phyloP scores from a whole-genome alignment of 306 rosid genomes.

The Potentilla sterilis region DNA sequence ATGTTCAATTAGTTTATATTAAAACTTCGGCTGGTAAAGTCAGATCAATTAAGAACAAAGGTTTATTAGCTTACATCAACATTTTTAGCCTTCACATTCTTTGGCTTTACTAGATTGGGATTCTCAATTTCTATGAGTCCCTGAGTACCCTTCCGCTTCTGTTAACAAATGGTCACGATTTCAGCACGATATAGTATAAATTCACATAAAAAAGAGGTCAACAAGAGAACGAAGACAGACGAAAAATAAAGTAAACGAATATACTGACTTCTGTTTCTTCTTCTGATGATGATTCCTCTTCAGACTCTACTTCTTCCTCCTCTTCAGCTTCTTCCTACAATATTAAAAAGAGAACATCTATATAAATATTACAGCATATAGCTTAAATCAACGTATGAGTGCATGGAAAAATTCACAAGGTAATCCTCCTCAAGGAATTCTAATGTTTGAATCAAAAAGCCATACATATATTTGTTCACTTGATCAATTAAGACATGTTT shows the following conservation, averaged over 20 bases:
- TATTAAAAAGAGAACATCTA: conserved; percentile 14
- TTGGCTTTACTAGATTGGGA: conserved; percentile 82
- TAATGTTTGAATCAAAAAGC: background rate
- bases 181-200: conserved; percentile 10
- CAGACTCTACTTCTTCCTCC: conserved; percentile 43
- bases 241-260: background rate
- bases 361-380: background rate
- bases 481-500: background rate
- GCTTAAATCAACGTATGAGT: background rate
- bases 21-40: background rate
- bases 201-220: conserved; percentile 8
- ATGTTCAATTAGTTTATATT: background rate
- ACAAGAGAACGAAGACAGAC: background rate
- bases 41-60: background rate
- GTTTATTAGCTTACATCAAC: conserved; percentile 61
- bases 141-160: conserved; percentile 84
- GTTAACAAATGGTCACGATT: conserved; percentile 26
- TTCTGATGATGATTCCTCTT: conserved; percentile 42
- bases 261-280: conserved; percentile 50
- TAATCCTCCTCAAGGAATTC: background rate
- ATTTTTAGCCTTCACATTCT: conserved; percentile 74
- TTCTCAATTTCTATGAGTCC: conserved; percentile 91
- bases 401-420: background rate
- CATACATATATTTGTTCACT: background rate
- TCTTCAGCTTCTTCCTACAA: conserved; percentile 64